Percentiles rank a stretch among this genome's conserved stretches.
Conservation (phyloP, 345 rosid species). For the Heritiera fomes region DNA sequence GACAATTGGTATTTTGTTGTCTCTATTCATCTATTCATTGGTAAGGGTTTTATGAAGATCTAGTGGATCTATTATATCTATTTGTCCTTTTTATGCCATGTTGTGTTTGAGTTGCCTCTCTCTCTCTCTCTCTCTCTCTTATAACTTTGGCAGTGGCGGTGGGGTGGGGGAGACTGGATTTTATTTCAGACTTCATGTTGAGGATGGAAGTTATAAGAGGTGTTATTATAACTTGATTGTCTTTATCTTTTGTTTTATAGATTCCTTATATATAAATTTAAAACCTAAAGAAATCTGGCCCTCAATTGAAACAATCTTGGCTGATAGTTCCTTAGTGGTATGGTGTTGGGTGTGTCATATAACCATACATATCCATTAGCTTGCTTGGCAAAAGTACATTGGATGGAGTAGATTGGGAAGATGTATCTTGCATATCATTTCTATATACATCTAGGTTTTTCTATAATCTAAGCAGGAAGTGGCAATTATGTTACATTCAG, state of each 20-base stretch:
- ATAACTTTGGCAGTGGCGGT: no score
- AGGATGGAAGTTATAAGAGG: background rate
- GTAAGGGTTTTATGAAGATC: background rate
- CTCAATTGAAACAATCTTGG: background rate
- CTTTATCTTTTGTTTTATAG: background rate
- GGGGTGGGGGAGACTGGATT: no score
- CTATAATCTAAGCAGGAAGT: slow-evolving; percentile 3
- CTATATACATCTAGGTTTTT: background rate
- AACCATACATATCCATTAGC: background rate
- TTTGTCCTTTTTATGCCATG: background rate
- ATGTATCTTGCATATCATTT: background rate
- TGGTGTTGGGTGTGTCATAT: background rate
- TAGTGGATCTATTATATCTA: background rate
- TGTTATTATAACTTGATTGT: background rate
- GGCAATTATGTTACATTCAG: background rate
- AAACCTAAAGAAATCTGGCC: background rate
- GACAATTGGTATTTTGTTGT: background rate
- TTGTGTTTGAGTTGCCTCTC: no score
- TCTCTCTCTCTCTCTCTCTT: no score
- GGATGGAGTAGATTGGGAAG: background rate
- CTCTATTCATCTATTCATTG: background rate
- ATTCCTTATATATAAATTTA: background rate
- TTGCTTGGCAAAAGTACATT: slow-evolving; percentile 2
- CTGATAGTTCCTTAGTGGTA: background rate
- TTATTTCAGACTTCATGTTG: background rate